Conservation (phyloP, 2,329 filamentous ascomycete genomes). For the Pseudogymnoascus sp. region DNA sequence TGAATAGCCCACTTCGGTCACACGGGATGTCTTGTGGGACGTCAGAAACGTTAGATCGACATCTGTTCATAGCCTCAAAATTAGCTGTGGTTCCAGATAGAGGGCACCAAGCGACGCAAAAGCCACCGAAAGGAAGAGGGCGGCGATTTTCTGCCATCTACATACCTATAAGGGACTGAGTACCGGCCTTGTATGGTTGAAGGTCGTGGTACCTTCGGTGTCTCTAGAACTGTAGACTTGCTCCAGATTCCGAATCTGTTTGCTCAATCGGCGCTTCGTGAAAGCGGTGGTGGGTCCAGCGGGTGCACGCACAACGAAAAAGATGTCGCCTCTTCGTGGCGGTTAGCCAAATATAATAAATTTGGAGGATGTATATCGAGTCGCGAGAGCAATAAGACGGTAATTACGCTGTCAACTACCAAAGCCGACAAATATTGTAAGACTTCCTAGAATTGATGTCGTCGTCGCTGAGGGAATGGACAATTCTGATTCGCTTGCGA, state of each 20-base stretch:
- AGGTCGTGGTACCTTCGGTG: slow-evolving; percentile 7
- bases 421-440: neutral
- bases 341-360: slow-evolving; percentile 2
- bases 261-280: slow-evolving; percentile 9
- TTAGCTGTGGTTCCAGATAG: slow-evolving; percentile 8
- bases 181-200: slow-evolving; percentile 8
- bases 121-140: neutral
- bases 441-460: slow-evolving; percentile 1
- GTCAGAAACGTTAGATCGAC: slow-evolving; percentile 23
- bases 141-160: neutral
- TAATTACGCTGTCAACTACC: neutral
- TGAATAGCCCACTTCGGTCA: slow-evolving; percentile 21
- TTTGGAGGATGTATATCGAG: neutral
- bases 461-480: neutral
- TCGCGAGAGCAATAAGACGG: neutral
- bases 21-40: slow-evolving; percentile 29
- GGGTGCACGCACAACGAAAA: slow-evolving; percentile 8
- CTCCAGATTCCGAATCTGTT: slow-evolving; percentile 7
- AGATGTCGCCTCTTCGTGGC: neutral
- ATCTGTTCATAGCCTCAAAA: slow-evolving; percentile 20
- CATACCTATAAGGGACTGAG: slow-evolving; percentile 8
- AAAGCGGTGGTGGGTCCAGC: slow-evolving; percentile 6
- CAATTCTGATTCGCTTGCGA: slow-evolving; percentile 5
- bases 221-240: slow-evolving; percentile 9
- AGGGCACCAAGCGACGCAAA: neutral